Evolutionary conservation across 2,329 filamentous ascomycete genomes (phyloP).

Genomic region (Parasarocladium wereldwijsianum): DNA sequence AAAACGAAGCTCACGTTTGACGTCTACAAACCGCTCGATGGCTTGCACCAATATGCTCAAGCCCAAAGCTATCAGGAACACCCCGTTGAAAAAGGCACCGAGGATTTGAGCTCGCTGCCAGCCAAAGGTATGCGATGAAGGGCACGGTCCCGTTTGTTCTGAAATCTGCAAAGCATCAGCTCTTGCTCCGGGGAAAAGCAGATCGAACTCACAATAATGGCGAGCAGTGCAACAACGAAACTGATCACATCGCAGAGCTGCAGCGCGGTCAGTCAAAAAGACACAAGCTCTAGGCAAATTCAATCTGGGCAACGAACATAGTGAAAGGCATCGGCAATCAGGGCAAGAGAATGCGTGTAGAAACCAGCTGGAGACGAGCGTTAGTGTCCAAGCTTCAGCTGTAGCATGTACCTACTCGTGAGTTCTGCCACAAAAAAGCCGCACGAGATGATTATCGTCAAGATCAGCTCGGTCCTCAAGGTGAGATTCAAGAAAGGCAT

Average conservation of each 20-base stretch:
- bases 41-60: constrained; percentile 61
- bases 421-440: constrained; percentile 38
- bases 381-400: constrained; percentile 2
- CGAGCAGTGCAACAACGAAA: constrained; percentile 51
- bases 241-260: constrained; percentile 58
- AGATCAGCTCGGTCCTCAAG: constrained; percentile 28
- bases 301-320: constrained; percentile 47
- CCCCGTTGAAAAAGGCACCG: constrained; percentile 69
- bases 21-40: constrained; percentile 51
- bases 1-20: constrained; percentile 28
- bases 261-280: neutral
- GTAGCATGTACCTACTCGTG: constrained; percentile 25
- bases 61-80: constrained; percentile 57
- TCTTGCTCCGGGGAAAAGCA: no score
- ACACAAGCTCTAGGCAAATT: neutral
- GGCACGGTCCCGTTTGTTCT: constrained; percentile 34
- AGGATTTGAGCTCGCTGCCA: constrained; percentile 62
- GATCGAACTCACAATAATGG: constrained; percentile 37
- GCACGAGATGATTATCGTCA: constrained; percentile 32
- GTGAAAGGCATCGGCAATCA: constrained; percentile 68
- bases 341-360: constrained; percentile 54
- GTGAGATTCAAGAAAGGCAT: constrained; percentile 12
- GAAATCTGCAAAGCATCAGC: no score
- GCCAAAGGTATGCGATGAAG: constrained; percentile 45
- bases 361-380: constrained; percentile 38